Percentiles rank a stretch among this genome's conserved stretches.
Conservation (phyloP, 176 grass and related monocot genomes). For the Metroxylon sagu region DNA sequence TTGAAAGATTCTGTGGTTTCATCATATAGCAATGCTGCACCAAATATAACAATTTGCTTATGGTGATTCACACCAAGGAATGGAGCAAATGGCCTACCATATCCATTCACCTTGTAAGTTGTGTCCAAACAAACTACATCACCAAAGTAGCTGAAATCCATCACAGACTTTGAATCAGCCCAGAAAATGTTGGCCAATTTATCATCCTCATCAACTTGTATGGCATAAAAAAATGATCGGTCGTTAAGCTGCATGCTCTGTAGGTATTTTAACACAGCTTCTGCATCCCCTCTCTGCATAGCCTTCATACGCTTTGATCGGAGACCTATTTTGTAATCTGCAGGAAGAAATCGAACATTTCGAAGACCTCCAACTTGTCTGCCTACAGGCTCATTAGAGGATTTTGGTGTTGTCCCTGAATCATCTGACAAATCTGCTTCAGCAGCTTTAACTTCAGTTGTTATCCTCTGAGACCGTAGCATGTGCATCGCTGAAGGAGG, state of each 20-base stretch:
- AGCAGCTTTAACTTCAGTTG: conserved; percentile 20
- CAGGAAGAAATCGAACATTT: conserved; percentile 31
- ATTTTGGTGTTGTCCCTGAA: conserved; percentile 20
- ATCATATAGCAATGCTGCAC: conserved; percentile 14
- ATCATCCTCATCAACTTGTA: conserved; percentile 27
- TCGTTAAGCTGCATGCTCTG: conserved; percentile 26
- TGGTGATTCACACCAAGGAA: conserved; percentile 32
- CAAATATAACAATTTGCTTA: conserved; percentile 26
- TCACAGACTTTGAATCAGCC: conserved; percentile 21
- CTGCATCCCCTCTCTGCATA: conserved; percentile 43
- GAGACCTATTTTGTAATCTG: conserved; percentile 28
- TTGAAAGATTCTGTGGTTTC: conserved; percentile 28
- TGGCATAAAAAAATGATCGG: conserved; percentile 20
- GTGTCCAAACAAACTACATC: conserved; percentile 30
- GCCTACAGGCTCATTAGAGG: background rate
- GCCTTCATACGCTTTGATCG: conserved; percentile 30
- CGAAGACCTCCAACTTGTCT: conserved; percentile 9
- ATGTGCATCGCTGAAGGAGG: conserved; percentile 39
- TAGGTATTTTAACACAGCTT: conserved; percentile 41
- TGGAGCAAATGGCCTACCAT: conserved; percentile 23
- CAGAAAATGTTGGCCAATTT: conserved; percentile 28
- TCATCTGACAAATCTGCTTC: conserved; percentile 31
- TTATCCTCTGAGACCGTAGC: conserved; percentile 39
- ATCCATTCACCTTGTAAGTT: conserved; percentile 27
- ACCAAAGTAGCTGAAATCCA: conserved; percentile 19